Base-by-base conservation (phyloP, 1,139 yeast species). In the Taphrina flavorubra region DNA sequence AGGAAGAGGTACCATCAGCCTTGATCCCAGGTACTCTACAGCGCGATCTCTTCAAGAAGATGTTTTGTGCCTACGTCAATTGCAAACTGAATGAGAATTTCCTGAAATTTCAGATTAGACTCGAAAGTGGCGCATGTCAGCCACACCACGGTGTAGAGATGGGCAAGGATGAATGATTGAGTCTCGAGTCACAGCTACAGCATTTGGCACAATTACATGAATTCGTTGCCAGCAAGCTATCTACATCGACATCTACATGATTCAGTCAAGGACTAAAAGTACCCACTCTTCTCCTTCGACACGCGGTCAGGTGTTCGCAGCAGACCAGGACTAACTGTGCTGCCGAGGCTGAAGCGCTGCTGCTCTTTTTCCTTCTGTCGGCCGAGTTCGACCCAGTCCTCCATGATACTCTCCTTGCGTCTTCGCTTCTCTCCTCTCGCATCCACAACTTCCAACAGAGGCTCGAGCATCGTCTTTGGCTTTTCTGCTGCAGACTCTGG, bases 321-420 rank as follows among this genome's bases (percentile, higher is more conserved):
- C 47, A 16, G 8, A n/a, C 13, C 47, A 13, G 18, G 13, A 13
- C 11, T 18, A 44, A 18, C 34, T 11, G 57, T 53, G 25, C 57
- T 53, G 16, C 57, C 57, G 11, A 53, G 42, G 34, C 57, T 53
- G 16, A 53, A 53, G 20, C 57, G 39, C 11, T 37, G 13, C 42
- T 53, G 57, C 42, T 53, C 42, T 20, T 34, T 53, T 16, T 56
- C 60, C 49, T 20, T n/a, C n/a, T 31, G 37, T 2, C 51, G 13
- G 6, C 66, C 66, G 14, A 62, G 42, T 25, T 44, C 53, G 18
- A 63, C 34, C 67, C 67, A 63, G 13, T 63, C 67, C 46, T 63
- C 67, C 31, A 63, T 55, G 13, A 63, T 42, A 13, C 51, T 49
- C n/a, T 55, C 61, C 39, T 47, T 40, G 3, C 61, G 16, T 34